Percentiles rank a stretch among this genome's conserved stretches.
Evolutionary conservation across 345 rosid species (phyloP).

Genomic region (Lepidium didymum): DNA sequence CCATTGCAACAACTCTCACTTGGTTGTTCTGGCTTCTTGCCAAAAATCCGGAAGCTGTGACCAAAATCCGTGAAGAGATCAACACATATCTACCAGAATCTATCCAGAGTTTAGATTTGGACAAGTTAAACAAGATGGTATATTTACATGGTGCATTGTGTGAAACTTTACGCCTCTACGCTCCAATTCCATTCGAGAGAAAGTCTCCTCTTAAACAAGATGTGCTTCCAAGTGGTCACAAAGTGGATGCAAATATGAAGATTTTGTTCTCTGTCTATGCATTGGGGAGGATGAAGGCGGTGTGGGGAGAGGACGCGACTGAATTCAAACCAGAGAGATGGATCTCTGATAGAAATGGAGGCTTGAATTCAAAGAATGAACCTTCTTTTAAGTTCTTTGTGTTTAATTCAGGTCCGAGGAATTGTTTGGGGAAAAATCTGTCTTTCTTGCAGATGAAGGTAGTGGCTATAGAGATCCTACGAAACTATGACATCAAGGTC

Average conservation of each 20-base stretch:
- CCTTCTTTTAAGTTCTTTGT: slow-evolving; percentile 25
- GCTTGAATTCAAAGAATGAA: slow-evolving; percentile 10
- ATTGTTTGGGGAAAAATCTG: slow-evolving; percentile 13
- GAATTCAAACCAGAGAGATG: slow-evolving; percentile 33
- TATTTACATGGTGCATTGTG: slow-evolving; percentile 37
- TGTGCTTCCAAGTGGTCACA: slow-evolving; percentile 37
- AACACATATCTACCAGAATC: neutral
- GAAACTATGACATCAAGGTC: slow-evolving; percentile 13
- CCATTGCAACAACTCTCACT: slow-evolving; percentile 28
- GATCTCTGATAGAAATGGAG: slow-evolving; percentile 18
- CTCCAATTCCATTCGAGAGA: slow-evolving; percentile 26
- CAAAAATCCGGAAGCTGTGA: slow-evolving; percentile 31
- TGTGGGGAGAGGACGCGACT: slow-evolving; percentile 29
- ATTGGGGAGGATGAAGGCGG: slow-evolving; percentile 29
- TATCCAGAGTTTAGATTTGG: neutral
- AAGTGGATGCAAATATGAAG: slow-evolving; percentile 13
- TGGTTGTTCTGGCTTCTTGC: slow-evolving; percentile 49
- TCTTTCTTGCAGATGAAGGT: slow-evolving; percentile 22
- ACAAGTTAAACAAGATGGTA: slow-evolving; percentile 25
- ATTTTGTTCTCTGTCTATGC: slow-evolving; percentile 23
- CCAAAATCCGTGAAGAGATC: slow-evolving; percentile 27
- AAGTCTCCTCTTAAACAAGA: slow-evolving; percentile 21
- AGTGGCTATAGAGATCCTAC: slow-evolving; percentile 6
- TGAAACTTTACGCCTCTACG: slow-evolving; percentile 32
- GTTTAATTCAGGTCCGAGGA: slow-evolving; percentile 31